Percentiles rank a stretch among this genome's conserved stretches.
Evolutionary conservation across 352 stramenopile species (phyloP).

Genomic region (Aphanomyces invadans): DNA sequence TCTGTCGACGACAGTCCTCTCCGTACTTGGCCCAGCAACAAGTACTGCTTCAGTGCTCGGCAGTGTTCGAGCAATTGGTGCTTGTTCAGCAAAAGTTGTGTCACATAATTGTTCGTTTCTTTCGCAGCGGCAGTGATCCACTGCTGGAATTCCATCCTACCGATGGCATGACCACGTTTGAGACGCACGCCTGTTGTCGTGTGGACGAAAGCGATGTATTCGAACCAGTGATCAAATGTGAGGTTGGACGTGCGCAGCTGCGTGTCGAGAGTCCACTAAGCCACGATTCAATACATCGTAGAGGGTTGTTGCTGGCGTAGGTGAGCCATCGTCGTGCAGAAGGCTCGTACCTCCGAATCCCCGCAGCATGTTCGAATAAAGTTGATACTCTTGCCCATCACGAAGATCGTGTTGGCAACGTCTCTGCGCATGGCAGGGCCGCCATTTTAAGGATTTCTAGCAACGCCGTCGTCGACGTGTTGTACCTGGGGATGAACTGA

Average conservation of each 20-base stretch:
- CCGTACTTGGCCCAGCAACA: constrained; percentile 93
- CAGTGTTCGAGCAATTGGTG: constrained; percentile 93
- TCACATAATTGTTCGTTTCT: constrained; percentile 85
- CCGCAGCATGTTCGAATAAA: constrained; percentile 95
- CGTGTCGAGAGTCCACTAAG: constrained; percentile 71
- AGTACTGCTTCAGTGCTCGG: constrained; percentile 94
- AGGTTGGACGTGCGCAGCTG: constrained; percentile 16
- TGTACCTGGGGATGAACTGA: constrained; percentile 84
- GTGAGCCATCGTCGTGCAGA: too few relatives aligned
- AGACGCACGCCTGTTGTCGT: too few relatives aligned
- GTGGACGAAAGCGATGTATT: too few relatives aligned
- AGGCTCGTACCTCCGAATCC: constrained; percentile 70
- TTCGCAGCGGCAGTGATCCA: constrained; percentile 75
- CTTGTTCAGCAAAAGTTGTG: constrained; percentile 88
- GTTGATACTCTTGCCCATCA: constrained; percentile 98
- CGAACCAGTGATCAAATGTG: constrained; percentile 25
- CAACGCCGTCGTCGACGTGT: too few relatives aligned
- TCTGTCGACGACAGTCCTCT: neutral
- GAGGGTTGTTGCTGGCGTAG: too few relatives aligned
- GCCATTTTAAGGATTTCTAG: too few relatives aligned
- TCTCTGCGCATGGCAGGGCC: constrained; percentile 46
- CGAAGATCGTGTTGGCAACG: constrained; percentile 89
- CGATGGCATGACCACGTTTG: neutral
- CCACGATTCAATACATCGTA: too few relatives aligned
- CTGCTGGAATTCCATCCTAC: constrained; percentile 25